phyloP scores from a whole-genome alignment of 2,329 filamentous ascomycete species.

The Lachnellula subtilissima region DNA sequence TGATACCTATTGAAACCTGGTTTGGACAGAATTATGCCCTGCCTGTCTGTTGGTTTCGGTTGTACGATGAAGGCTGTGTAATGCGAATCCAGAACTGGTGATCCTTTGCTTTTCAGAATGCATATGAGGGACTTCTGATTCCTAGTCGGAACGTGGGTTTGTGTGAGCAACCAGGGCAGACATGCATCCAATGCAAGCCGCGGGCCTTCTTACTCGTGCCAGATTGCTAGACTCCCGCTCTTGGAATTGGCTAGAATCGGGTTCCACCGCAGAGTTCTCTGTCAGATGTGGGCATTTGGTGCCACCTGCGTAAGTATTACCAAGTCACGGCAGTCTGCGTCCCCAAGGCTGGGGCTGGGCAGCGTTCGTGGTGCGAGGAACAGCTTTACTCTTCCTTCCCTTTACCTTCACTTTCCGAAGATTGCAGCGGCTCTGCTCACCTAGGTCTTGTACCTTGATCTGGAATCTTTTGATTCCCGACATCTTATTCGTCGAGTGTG shows the following conservation, averaged over 20 bases:
- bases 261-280: constrained; percentile 13
- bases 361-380: not conserved
- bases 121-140: not conserved
- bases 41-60: not conserved
- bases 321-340: constrained; percentile 13
- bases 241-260: not conserved
- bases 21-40: not conserved
- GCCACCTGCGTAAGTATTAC: not conserved
- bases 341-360: constrained; percentile 2
- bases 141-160: not conserved
- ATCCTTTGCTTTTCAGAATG: not conserved
- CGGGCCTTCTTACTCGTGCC: constrained; percentile 3
- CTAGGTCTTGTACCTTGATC: constrained; percentile 1
- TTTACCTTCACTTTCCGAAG: too few relatives aligned
- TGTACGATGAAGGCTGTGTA: not conserved
- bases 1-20: not conserved
- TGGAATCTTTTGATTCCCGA: not conserved
- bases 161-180: constrained; percentile 1
- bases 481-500: not conserved
- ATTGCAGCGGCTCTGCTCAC: constrained; percentile 3
- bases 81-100: not conserved
- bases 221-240: constrained; percentile 12
- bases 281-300: constrained; percentile 5
- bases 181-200: not conserved
- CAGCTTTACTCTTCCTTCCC: not conserved